phyloP scores from a whole-genome alignment of 2,329 filamentous ascomycete genomes.

The Curvularia sp. region DNA sequence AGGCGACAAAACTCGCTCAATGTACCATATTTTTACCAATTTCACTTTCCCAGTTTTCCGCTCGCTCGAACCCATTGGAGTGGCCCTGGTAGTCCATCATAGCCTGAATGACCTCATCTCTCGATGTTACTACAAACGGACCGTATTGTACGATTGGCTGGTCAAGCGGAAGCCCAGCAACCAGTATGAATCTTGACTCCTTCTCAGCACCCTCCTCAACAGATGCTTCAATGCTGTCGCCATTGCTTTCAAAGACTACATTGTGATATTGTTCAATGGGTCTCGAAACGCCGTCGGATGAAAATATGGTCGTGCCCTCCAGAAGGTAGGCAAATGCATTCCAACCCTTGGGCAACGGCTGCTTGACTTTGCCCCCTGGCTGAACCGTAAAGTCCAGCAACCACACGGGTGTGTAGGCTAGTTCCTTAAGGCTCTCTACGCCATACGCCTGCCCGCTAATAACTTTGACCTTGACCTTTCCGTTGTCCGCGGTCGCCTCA shows the following conservation, averaged over 20 bases:
- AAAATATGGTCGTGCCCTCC: conserved; percentile 71
- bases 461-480: conserved; percentile 81
- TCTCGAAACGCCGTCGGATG: conserved; percentile 40
- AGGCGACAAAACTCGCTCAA: conserved; percentile 10
- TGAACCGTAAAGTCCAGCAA: conserved; percentile 81
- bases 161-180: conserved; percentile 71
- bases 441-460: conserved; percentile 87
- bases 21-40: conserved; percentile 61
- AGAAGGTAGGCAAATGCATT: conserved; percentile 90
- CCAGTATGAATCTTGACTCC: conserved; percentile 68
- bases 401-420: conserved; percentile 98
- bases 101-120: conserved; percentile 49
- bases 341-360: conserved; percentile 80
- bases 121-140: conserved; percentile 47
- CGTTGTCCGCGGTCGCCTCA: conserved; percentile 71
- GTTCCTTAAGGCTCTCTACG: conserved; percentile 83
- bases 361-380: conserved; percentile 78
- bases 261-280: conserved; percentile 78
- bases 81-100: conserved; percentile 48
- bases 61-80: conserved; percentile 62
- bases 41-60: conserved; percentile 75
- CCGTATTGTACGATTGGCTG: conserved; percentile 52
- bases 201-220: conserved; percentile 70
- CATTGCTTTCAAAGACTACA: conserved; percentile 82
- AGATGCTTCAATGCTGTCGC: conserved; percentile 75